Conservation (phyloP, 2,329 filamentous ascomycete genomes). For the Ceratocystis eucalypticola region DNA sequence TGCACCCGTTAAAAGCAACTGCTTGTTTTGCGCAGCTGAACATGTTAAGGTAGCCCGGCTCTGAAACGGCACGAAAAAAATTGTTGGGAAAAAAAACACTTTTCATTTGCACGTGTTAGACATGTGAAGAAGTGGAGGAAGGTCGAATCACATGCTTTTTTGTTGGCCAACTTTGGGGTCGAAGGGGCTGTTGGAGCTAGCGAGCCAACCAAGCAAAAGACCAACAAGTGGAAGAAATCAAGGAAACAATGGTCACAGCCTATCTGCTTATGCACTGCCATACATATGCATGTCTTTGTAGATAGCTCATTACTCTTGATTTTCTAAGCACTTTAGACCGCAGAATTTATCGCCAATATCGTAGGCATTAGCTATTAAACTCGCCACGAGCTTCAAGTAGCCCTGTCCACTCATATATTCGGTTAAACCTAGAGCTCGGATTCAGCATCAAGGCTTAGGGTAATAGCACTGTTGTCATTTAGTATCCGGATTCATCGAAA, state of each 20-base stretch:
- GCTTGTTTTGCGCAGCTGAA: not conserved
- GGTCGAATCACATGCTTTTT: slow-evolving; percentile 20
- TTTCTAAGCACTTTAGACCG: no score
- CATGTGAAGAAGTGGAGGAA: slow-evolving; percentile 13
- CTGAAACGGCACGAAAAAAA: slow-evolving; percentile 12
- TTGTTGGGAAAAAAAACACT: slow-evolving; percentile 18
- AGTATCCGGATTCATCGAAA: not conserved
- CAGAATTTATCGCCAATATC: no score
- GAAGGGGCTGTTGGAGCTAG: slow-evolving; percentile 9
- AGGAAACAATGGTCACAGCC: not conserved
- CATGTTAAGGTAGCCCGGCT: not conserved
- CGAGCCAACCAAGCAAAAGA: not conserved
- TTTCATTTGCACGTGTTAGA: slow-evolving; percentile 18
- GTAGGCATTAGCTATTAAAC: not conserved
- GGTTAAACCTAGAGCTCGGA: not conserved
- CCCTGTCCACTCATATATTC: not conserved
- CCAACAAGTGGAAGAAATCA: not conserved
- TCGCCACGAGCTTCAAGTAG: not conserved
- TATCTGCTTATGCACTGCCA: not conserved
- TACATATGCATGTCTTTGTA: not conserved
- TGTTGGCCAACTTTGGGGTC: slow-evolving; percentile 12
- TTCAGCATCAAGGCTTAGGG: not conserved
- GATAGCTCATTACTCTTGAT: no score
- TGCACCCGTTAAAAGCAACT: not conserved
- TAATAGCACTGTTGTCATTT: not conserved